phyloP scores from a whole-genome alignment of 2,329 filamentous ascomycete genomes.

The Ambrosiella xylebori region DNA sequence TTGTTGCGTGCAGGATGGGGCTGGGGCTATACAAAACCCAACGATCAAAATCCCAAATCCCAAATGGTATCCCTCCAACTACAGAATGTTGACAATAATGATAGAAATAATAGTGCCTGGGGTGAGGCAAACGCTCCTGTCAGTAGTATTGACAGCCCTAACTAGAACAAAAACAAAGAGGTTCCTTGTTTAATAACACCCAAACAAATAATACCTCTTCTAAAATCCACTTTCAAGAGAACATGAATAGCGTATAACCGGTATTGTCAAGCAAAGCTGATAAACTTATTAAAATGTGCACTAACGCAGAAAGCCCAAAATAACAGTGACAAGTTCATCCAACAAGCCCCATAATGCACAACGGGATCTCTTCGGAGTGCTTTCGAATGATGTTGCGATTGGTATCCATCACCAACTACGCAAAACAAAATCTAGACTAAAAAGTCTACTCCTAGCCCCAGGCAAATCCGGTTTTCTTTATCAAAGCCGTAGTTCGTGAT shows the following conservation, averaged over 20 bases:
- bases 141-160: not conserved
- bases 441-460: too few relatives aligned
- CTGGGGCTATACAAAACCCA: not conserved
- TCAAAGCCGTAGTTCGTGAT: not conserved
- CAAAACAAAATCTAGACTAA: not conserved
- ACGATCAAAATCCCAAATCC: slow-evolving; percentile 5
- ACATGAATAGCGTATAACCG: not conserved
- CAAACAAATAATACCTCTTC: not conserved
- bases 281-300: not conserved
- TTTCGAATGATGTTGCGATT: not conserved
- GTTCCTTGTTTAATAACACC: not conserved
- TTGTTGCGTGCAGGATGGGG: slow-evolving; percentile 3
- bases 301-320: not conserved
- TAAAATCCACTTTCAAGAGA: not conserved
- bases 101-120: not conserved
- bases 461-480: not conserved
- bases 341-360: not conserved
- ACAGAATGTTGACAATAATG: not conserved
- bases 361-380: not conserved
- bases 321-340: not conserved
- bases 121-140: not conserved
- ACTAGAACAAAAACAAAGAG: too few relatives aligned
- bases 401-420: not conserved
- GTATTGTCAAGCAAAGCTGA: not conserved
- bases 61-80: not conserved